These are phyloP conservation scores for Thelonectria olida DNA, from an alignment of 2,329 filamentous ascomycete genomes.

Conservation along the genomic window DNA sequence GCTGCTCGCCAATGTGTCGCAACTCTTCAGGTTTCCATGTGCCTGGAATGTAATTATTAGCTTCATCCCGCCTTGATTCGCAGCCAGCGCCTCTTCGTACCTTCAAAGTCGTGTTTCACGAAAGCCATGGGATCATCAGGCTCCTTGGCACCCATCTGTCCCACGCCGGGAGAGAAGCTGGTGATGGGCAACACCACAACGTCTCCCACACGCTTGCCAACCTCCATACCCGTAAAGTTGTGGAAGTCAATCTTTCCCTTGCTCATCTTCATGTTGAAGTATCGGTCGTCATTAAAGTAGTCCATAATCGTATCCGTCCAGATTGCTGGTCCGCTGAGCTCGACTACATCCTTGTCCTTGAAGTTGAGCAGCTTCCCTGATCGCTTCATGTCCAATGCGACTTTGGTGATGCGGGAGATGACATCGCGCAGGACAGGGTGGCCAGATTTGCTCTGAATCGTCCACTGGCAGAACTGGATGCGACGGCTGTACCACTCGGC, in stretches of 20 bases:
- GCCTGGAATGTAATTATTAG: slow-evolving; percentile 54
- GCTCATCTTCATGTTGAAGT: slow-evolving; percentile 81
- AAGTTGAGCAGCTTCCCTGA: slow-evolving; percentile 69
- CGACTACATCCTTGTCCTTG: slow-evolving; percentile 79
- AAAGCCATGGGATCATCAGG: slow-evolving; percentile 95
- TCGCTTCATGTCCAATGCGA: slow-evolving; percentile 79
- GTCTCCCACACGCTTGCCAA: slow-evolving; percentile 88
- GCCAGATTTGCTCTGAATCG: slow-evolving; percentile 93
- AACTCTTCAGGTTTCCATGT: slow-evolving; percentile 80
- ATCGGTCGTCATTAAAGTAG: slow-evolving; percentile 92
- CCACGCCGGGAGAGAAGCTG: slow-evolving; percentile 93
- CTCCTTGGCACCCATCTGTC: slow-evolving; percentile 91
- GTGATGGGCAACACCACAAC: slow-evolving; percentile 95
- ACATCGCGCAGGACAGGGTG: slow-evolving; percentile 91
- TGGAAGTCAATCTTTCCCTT: slow-evolving; percentile 81
- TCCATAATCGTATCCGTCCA: slow-evolving; percentile 95
- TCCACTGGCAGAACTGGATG: slow-evolving; percentile 99
- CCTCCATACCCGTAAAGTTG: slow-evolving; percentile 89
- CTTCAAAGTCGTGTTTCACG: slow-evolving; percentile 96
- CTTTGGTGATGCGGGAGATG: slow-evolving; percentile 84
- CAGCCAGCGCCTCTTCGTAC: slow-evolving; percentile 57
- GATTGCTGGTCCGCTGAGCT: slow-evolving; percentile 91
- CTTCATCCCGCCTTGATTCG: not conserved
- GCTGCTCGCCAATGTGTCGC: slow-evolving; percentile 70
- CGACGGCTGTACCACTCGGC: slow-evolving; percentile 93